Percentiles rank a stretch among this genome's conserved stretches.
Evolutionary conservation across 139 green algal genomes (phyloP).

Genomic region (Volvox reticuliferus): DNA sequence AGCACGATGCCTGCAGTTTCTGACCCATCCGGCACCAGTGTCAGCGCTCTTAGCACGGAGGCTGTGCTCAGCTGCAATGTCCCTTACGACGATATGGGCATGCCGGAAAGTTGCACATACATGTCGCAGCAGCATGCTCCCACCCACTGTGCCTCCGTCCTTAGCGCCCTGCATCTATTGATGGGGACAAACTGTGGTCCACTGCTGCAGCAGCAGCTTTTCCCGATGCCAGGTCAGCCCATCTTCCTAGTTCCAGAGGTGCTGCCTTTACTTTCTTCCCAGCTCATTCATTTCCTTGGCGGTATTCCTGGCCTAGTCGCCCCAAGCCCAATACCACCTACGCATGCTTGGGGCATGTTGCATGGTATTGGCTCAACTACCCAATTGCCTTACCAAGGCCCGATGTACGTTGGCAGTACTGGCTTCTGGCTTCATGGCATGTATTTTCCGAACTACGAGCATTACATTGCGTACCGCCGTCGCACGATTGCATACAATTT

Average conservation of each 20-base stretch:
- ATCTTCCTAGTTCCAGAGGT: not conserved
- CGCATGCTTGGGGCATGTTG: not conserved
- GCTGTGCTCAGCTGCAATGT: not conserved
- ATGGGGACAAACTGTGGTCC: not conserved
- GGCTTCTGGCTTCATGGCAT: constrained; percentile 16
- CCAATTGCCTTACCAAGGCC: not conserved
- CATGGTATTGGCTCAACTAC: not conserved
- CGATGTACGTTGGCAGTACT: not conserved
- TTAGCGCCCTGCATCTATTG: not conserved
- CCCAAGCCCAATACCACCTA: not conserved
- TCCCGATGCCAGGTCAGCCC: not conserved
- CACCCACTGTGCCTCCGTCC: not conserved
- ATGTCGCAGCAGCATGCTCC: not conserved
- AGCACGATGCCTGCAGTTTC: not conserved
- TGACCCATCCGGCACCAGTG: not conserved
- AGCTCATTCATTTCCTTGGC: not conserved
- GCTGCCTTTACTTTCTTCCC: not conserved
- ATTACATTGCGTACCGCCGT: constrained; percentile 20
- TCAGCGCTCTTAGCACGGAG: not conserved
- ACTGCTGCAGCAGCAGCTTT: not conserved
- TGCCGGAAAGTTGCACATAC: not conserved
- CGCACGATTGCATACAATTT: constrained; percentile 23
- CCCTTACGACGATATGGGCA: not conserved
- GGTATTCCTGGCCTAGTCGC: not conserved
- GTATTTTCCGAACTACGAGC: constrained; percentile 1